Conservation (phyloP, 306 rosid genomes). For the Quercus gilva region DNA sequence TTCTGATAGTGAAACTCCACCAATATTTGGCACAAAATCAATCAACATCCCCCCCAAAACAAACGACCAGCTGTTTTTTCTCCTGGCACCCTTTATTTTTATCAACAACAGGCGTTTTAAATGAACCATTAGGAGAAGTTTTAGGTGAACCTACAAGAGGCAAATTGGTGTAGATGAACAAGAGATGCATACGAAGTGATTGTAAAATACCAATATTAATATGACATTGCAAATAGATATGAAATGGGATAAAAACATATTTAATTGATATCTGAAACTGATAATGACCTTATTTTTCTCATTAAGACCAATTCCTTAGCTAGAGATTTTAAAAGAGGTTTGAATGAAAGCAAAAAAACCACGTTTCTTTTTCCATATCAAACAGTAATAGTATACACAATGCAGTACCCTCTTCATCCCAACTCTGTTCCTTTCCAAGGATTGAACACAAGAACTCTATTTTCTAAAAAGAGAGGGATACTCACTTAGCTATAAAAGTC, state of each 20-base stretch:
- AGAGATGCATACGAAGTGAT: not conserved
- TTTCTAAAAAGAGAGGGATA: not conserved
- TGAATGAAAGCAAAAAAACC: not conserved
- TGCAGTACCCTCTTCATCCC: too few relatives aligned
- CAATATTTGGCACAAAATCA: constrained; percentile 16
- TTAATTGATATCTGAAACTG: too few relatives aligned
- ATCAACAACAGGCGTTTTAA: not conserved
- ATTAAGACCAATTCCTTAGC: too few relatives aligned
- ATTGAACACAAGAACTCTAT: not conserved
- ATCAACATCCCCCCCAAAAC: constrained; percentile 46
- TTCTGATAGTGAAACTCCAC: constrained; percentile 30
- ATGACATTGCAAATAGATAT: not conserved
- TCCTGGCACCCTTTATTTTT: not conserved
- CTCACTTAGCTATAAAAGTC: not conserved
- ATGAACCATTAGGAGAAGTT: not conserved
- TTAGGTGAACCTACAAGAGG: constrained; percentile 21
- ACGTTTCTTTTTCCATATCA: too few relatives aligned
- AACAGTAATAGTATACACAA: not conserved
- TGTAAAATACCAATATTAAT: not conserved
- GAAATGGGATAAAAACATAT: not conserved
- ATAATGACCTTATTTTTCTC: too few relatives aligned
- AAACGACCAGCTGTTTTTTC: constrained; percentile 18
- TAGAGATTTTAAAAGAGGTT: not conserved
- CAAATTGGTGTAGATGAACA: not conserved
- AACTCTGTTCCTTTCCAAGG: too few relatives aligned